These are phyloP conservation scores for Xylariomycetidae sp. DNA, from an alignment of 2,329 filamentous ascomycete species.

Conservation along the genomic window DNA sequence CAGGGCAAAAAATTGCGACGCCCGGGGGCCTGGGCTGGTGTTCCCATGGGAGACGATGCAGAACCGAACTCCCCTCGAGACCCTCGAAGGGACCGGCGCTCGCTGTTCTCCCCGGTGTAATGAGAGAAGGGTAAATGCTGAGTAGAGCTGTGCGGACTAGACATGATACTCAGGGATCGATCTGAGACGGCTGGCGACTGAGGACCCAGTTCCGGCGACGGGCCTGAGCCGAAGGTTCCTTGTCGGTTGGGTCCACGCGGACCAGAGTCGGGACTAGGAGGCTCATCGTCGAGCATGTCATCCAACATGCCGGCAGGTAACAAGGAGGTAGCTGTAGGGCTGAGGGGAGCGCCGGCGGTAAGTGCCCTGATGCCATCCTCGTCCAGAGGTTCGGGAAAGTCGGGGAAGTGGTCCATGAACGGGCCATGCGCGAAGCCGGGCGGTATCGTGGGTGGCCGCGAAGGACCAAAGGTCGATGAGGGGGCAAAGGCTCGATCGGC, in stretches of 20 bases:
- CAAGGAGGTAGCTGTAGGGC: conserved; percentile 69
- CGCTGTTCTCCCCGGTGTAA: conserved; percentile 40
- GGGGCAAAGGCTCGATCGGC: conserved; percentile 41
- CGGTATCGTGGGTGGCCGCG: conserved; percentile 33
- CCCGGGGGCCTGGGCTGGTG: conserved; percentile 33
- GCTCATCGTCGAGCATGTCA: conserved; percentile 57
- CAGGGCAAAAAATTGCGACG: conserved; percentile 51
- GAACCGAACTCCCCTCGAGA: conserved; percentile 25
- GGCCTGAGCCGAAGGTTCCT: conserved; percentile 32
- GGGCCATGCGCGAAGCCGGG: conserved; percentile 49
- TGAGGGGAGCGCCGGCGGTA: conserved; percentile 65
- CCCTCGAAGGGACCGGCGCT: conserved; percentile 37
- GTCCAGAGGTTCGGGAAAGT: conserved; percentile 42
- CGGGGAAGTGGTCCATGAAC: conserved; percentile 45
- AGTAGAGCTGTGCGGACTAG: conserved; percentile 58
- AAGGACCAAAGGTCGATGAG: conserved; percentile 44
- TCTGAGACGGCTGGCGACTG: conserved; percentile 59
- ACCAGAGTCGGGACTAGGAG: conserved; percentile 36
- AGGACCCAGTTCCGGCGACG: conserved; percentile 39
- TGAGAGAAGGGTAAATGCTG: conserved; percentile 53
- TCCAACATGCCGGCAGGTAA: conserved; percentile 65
- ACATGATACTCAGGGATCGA: conserved; percentile 51
- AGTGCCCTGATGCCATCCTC: conserved; percentile 60
- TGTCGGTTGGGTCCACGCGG: conserved; percentile 22
- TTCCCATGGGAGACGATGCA: conserved; percentile 37